These are phyloP conservation scores for Eimeria mitis DNA, from an alignment of 169 alveolate genomes.

Conservation along the genomic window DNA sequence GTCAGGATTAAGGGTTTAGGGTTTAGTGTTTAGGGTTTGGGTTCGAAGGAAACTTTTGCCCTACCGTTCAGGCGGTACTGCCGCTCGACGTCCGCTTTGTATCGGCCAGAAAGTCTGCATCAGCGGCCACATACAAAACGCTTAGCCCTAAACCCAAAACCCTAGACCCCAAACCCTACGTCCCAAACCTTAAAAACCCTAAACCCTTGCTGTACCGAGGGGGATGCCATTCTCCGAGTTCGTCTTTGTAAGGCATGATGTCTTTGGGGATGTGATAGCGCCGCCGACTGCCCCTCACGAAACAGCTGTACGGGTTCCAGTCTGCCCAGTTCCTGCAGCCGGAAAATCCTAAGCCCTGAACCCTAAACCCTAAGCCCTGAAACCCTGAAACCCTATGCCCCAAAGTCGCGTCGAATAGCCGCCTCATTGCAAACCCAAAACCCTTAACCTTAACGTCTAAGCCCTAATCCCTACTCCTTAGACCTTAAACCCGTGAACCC, in stretches of 20 bases:
- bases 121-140: conserved; percentile 20
- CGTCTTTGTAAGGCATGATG: conserved; percentile 91
- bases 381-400: conserved; percentile 84
- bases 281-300: conserved; percentile 92
- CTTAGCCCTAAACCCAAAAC: neutral
- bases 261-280: conserved; percentile 88
- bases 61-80: conserved; percentile 91
- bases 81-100: conserved; percentile 91
- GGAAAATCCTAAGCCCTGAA: neutral
- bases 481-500: neutral
- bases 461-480: neutral
- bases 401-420: neutral
- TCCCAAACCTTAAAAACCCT: neutral
- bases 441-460: no score
- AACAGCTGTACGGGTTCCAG: conserved; percentile 88
- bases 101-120: conserved; percentile 87
- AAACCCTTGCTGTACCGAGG: conserved; percentile 84
- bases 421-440: neutral
- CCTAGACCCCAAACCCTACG: neutral
- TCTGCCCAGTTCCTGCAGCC: conserved; percentile 89
- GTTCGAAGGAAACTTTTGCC: neutral
- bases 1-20: neutral
- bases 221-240: conserved; percentile 94
- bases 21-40: conserved; percentile 7
- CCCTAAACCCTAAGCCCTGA: conserved; percentile 3